Conservation (phyloP, 2,329 filamentous ascomycete species). For the Curvularia hawaiiensis region DNA sequence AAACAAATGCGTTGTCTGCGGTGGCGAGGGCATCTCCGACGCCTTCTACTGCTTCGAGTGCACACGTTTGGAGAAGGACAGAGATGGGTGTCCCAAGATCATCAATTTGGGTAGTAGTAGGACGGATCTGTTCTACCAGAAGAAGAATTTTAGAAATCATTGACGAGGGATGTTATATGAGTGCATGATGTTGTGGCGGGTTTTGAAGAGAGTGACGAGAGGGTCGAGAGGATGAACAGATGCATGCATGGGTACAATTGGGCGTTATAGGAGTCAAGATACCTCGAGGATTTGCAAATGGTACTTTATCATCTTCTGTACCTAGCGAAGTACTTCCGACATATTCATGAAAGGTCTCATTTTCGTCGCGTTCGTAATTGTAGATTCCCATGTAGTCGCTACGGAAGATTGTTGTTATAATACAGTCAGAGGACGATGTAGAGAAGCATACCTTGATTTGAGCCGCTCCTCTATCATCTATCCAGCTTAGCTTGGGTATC, state of each 20-base stretch:
- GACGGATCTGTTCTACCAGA: slow-evolving; percentile 85
- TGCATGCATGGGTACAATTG: neutral
- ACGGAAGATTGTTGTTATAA: neutral
- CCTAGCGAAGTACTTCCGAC: neutral
- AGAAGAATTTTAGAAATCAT: slow-evolving; percentile 72
- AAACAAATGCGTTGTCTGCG: slow-evolving; percentile 99
- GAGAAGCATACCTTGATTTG: neutral
- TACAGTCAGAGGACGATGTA: neutral
- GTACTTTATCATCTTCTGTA: neutral
- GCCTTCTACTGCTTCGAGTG: slow-evolving; percentile 99
- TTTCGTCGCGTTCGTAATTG: neutral
- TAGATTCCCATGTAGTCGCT: neutral
- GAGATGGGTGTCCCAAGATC: slow-evolving; percentile 98
- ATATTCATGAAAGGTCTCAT: neutral
- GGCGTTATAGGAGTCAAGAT: slow-evolving; percentile 6
- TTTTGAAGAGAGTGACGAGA: neutral
- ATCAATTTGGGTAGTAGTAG: slow-evolving; percentile 95
- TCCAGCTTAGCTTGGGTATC: slow-evolving; percentile 1
- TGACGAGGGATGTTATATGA: slow-evolving; percentile 9
- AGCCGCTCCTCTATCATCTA: neutral
- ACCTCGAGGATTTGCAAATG: neutral
- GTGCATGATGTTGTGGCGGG: neutral
- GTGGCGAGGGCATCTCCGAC: slow-evolving; percentile 96
- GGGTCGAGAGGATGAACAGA: neutral
- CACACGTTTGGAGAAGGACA: slow-evolving; percentile 93